Evolutionary conservation across 331 rosid genomes (phyloP), one percentile per base, ranked within the genome.

Genomic region (Acacia concinna): DNA sequence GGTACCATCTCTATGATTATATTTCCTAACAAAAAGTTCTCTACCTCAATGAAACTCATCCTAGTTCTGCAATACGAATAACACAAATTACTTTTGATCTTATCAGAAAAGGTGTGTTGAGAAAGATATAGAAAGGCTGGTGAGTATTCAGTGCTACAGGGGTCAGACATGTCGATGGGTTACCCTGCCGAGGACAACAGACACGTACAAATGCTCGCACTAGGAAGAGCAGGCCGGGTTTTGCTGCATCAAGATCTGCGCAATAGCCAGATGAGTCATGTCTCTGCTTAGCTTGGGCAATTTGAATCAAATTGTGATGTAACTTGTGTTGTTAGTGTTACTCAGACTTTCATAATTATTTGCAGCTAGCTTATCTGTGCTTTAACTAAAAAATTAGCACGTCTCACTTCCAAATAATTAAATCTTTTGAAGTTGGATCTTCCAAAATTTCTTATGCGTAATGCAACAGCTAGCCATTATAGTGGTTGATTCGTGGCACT

Each of bases 161-260:
- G 98, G 98, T 86, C 23, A 90, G 98, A 66, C 98, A 93, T 17
- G 79, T 59, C 0, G 91, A 88, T 59, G 85, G 86, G 34, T 81
- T 93, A 72, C 98, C 97, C 1, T 91, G 96, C 83, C 80, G 95
- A 49, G 97, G 98, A 38, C 98, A 93, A 81, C 84, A 94, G 37
- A 93, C 98, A 11, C 90, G 84, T 76, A 91, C 98, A 7, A 93
- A 93, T 77, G 91, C 98, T 38, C 88, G 92, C 79, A 93, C 98
- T 66, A 75, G 84, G 83, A 91, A 81, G 85, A 81, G 79, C 25
- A 74, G 78, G 76, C 81, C 79, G 5, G 73, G 82, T 78, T 41
- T 63, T 7, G 21, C 31, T 9, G 87, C 83, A 56, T 32, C 86
- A 13, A 82, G 85, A 79, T 80, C 66, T 28, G 74, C 75, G 71